phyloP scores from a whole-genome alignment of 345 rosid species.

The Brassica rapa region DNA sequence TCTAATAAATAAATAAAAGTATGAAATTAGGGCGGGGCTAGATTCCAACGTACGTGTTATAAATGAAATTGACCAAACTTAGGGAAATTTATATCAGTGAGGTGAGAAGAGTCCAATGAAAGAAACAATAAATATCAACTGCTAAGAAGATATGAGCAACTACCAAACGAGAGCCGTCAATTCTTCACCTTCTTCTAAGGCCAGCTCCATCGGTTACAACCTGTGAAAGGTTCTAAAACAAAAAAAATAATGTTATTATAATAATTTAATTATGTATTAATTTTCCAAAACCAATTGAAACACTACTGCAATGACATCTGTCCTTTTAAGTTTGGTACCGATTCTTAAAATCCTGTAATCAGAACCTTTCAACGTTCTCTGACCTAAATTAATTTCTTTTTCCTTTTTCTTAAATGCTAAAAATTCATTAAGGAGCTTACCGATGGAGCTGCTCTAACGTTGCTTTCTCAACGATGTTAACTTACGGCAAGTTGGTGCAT shows the following conservation, averaged over 20 bases:
- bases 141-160: conserved; percentile 25
- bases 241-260: no score
- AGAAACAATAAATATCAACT: conserved; percentile 27
- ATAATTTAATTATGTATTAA: no score
- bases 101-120: not conserved
- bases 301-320: no score
- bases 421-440: no score
- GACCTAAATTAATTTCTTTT: no score
- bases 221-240: no score
- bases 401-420: no score
- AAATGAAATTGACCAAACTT: conserved; percentile 19
- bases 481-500: conserved; percentile 31
- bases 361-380: no score
- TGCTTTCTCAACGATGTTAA: conserved; percentile 27
- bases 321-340: no score
- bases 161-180: conserved; percentile 38
- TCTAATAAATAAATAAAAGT: not conserved
- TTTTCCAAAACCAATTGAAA: no score
- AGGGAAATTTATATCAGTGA: not conserved
- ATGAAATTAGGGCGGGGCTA: not conserved
- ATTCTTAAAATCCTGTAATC: no score
- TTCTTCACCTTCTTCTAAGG: conserved; percentile 3
- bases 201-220: no score
- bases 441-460: not conserved
- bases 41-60: conserved; percentile 33